Conservation (phyloP, 257 asterid species). For the Handroanthus guayacan region DNA sequence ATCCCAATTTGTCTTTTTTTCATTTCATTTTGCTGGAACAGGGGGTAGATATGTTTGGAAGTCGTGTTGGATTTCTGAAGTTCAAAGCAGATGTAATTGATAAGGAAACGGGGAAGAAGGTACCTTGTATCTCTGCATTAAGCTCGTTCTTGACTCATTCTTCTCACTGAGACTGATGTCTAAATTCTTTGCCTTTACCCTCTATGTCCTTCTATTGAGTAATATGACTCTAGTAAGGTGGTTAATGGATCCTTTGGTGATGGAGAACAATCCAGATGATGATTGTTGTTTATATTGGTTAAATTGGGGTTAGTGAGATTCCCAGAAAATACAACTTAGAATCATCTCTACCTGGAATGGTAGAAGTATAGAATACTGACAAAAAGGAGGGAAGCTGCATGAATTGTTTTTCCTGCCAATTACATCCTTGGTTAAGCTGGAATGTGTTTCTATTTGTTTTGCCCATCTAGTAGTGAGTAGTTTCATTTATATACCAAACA, state of each 20-base stretch:
- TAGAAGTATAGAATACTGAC: conserved; percentile 4
- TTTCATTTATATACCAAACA: conserved; percentile 35
- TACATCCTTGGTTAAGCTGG: conserved; percentile 22
- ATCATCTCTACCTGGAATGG: conserved; percentile 6
- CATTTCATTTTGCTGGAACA: conserved; percentile 44
- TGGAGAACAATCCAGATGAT: conserved; percentile 5
- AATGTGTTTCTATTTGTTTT: conserved; percentile 22
- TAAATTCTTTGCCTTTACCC: background rate
- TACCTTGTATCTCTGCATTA: conserved; percentile 34
- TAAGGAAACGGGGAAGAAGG: conserved; percentile 79
- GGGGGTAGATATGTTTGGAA: conserved; percentile 96
- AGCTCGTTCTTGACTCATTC: conserved; percentile 21
- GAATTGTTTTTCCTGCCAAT: background rate
- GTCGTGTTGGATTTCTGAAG: conserved; percentile 89
- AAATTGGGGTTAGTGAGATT: background rate
- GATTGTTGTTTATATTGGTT: background rate
- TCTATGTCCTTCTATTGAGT: background rate
- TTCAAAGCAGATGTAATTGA: conserved; percentile 86
- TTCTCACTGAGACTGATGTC: background rate
- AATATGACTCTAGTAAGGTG: conserved; percentile 2
- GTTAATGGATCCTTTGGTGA: background rate
- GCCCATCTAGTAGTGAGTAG: conserved; percentile 8
- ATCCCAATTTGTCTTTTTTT: conserved; percentile 26
- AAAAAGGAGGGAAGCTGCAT: conserved; percentile 1
- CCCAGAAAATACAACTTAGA: background rate